Evolutionary conservation across 768 basidiomycete species (phyloP), one percentile per base, ranked within the genome.

Genomic region (Termitomyces sp.): DNA sequence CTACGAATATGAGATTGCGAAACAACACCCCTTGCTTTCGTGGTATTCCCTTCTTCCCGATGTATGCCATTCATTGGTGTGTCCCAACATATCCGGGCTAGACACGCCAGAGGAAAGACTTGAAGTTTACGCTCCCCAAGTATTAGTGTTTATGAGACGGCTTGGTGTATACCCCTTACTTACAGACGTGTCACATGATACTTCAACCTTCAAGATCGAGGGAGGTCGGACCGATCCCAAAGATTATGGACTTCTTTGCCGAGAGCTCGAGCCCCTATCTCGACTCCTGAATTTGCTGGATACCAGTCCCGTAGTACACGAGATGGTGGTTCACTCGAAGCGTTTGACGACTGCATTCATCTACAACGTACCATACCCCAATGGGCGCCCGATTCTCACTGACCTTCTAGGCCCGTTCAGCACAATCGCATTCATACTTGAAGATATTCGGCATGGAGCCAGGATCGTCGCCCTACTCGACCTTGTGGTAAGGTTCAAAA

Each of bases 11-110:
- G 54, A 49, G 11, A 15, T n/a, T 14, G 2, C 21, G 17, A 48
- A 43, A 17, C 54, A 55, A 2, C 46, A 55, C 3, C 21, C 38
- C 3, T 22, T 55, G 8, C 32, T 55, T 17, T 48, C 30, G 1
- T 49, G 54, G 54, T 55, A 48, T 21, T 42, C 40, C 35, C 30
- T 55, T 22, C 54, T 55, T 41, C 54, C 54, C 19, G 44, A 55
- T 8, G 26, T 42, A 10, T 22, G 30, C 15, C n/a, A 49, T 34
- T 49, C 22, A 11, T 10, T 55, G 32, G 2, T 2, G 4, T 55
- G 21, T 15, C 3, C 5, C 34, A 35, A 54, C 7, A 19, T 54
- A 28, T 22, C 46, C 12, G 47, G 14, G n/a, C 5, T 48, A 9
- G 32, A 53, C 6, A 15, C 32, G 1, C 30, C 21, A 19, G 45